A percentile compares a stretch with the other conserved stretches of the same genome.
phyloP scores from a whole-genome alignment of 331 rosid genomes.

The Saraca asoca region DNA sequence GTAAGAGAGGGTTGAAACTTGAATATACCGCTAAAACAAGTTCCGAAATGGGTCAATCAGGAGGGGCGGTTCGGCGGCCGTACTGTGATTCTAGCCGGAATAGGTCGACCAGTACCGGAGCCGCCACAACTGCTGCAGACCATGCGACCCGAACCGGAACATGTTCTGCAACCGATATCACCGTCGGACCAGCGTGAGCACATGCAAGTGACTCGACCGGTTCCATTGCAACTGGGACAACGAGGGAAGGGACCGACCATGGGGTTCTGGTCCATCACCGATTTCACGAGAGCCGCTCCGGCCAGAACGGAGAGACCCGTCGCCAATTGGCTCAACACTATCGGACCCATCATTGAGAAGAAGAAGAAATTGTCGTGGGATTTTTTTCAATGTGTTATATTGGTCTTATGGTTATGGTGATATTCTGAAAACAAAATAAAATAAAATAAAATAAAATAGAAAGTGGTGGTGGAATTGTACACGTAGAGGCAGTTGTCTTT shows the following conservation, averaged over 20 bases:
- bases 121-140: conserved; percentile 84
- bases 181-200: conserved; percentile 93
- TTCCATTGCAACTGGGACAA: conserved; percentile 80
- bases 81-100: conserved; percentile 62
- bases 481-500: conserved; percentile 51
- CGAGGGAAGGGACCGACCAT: conserved; percentile 85
- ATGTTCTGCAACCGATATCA: conserved; percentile 74
- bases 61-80: conserved; percentile 57
- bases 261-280: conserved; percentile 78
- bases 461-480: conserved; percentile 65
- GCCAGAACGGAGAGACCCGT: conserved; percentile 85
- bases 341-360: conserved; percentile 51
- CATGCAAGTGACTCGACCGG: conserved; percentile 80
- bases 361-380: not conserved
- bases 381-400: not conserved
- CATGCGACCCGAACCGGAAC: conserved; percentile 87
- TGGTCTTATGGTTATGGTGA: not conserved
- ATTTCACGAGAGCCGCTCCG: conserved; percentile 79
- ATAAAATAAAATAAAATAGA: conserved; percentile 27
- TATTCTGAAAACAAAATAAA: too few relatives aligned
- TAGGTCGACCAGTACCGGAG: conserved; percentile 83
- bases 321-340: conserved; percentile 72
- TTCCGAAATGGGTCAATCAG: conserved; percentile 29
- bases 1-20: not conserved
- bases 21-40: not conserved